Evolutionary conservation across 73 alveolate species (phyloP).

Genomic region (Paramecium sonneborni): DNA sequence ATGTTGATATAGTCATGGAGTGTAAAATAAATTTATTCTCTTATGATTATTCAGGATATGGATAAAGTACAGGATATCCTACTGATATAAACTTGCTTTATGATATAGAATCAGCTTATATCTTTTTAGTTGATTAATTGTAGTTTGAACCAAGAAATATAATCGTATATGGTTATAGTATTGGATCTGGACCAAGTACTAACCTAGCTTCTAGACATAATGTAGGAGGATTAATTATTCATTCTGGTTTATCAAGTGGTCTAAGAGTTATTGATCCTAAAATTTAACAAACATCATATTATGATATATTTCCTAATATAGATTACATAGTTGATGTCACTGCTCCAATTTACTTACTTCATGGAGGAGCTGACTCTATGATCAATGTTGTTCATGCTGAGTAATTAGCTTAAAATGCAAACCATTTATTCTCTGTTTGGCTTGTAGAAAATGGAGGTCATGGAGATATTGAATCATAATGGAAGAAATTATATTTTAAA

Average conservation of each 20-base stretch:
- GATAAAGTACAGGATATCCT: constrained; percentile 76
- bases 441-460: constrained; percentile 52
- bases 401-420: neutral
- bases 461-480: neutral
- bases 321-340: constrained; percentile 35
- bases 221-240: constrained; percentile 63
- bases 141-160: constrained; percentile 38
- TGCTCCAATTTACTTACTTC: constrained; percentile 57
- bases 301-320: constrained; percentile 52
- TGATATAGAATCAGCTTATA: constrained; percentile 72
- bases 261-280: constrained; percentile 42
- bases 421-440: constrained; percentile 43
- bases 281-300: neutral
- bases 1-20: constrained; percentile 59
- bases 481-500: constrained; percentile 4
- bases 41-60: constrained; percentile 80
- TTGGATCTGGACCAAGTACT: constrained; percentile 69
- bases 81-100: constrained; percentile 60
- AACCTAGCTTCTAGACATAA: constrained; percentile 49
- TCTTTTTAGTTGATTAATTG: constrained; percentile 37
- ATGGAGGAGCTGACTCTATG: constrained; percentile 63
- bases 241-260: constrained; percentile 66
- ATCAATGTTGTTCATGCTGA: constrained; percentile 55
- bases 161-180: constrained; percentile 55
- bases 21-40: constrained; percentile 62